These are phyloP conservation scores for Pistacia integerrima DNA, from an alignment of 345 rosid species.

Conservation along the genomic window DNA sequence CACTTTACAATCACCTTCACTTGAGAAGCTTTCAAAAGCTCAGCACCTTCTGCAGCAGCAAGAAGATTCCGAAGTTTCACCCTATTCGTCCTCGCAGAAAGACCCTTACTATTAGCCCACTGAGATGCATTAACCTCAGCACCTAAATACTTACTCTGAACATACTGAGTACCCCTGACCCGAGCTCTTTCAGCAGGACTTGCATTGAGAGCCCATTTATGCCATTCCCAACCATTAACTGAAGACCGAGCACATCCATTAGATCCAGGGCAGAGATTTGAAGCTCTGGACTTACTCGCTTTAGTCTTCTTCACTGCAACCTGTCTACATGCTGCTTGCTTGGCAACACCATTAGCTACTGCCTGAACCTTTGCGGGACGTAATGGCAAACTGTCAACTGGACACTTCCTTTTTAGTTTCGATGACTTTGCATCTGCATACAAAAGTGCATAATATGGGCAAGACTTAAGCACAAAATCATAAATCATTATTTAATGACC, in stretches of 20 bases:
- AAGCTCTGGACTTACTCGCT: conserved; percentile 38
- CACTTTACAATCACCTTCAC: conserved; percentile 61
- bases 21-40: conserved; percentile 87
- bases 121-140: conserved; percentile 53
- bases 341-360: conserved; percentile 33
- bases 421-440: conserved; percentile 45
- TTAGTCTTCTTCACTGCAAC: conserved; percentile 30
- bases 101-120: conserved; percentile 53
- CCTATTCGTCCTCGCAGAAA: conserved; percentile 97
- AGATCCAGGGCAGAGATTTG: conserved; percentile 59
- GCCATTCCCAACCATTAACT: conserved; percentile 96
- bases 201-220: conserved; percentile 81
- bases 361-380: conserved; percentile 44
- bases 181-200: conserved; percentile 76
- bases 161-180: conserved; percentile 59
- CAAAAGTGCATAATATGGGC: conserved; percentile 2
- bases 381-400: conserved; percentile 29
- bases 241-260: conserved; percentile 94
- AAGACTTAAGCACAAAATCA: not conserved
- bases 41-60: conserved; percentile 98
- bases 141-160: conserved; percentile 42
- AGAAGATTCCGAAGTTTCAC: conserved; percentile 95
- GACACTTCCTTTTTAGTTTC: conserved; percentile 53
- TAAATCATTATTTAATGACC: too few species aligned
- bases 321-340: conserved; percentile 37